These are phyloP conservation scores for Ogataea philodendri DNA, from an alignment of 805 yeast species.

Conservation along the genomic window DNA sequence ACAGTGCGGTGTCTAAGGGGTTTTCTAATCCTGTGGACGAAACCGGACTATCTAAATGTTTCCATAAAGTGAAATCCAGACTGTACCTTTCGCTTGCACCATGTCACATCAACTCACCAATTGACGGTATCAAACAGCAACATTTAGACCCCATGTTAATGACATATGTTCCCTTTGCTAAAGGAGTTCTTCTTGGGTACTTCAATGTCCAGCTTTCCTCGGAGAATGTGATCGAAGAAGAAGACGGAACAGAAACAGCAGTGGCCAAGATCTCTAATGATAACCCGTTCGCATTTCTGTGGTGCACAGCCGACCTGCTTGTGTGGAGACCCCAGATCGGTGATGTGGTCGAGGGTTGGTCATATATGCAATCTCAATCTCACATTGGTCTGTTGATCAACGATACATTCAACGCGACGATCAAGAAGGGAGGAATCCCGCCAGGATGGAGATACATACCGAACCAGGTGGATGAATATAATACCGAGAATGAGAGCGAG, in stretches of 20 bases:
- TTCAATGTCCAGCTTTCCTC: slow-evolving; percentile 55
- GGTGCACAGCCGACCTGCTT: slow-evolving; percentile 80
- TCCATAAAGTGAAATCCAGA: slow-evolving; percentile 55
- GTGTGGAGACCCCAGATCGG: slow-evolving; percentile 92
- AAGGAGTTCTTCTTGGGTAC: slow-evolving; percentile 85
- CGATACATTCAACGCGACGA: slow-evolving; percentile 93
- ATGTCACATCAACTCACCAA: slow-evolving; percentile 60
- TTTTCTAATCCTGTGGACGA: slow-evolving; percentile 23
- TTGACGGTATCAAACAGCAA: slow-evolving; percentile 78
- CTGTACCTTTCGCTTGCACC: slow-evolving; percentile 91
- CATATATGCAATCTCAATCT: slow-evolving; percentile 90
- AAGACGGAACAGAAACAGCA: slow-evolving; percentile 39
- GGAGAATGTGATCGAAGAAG: slow-evolving; percentile 39
- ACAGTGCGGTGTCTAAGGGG: slow-evolving; percentile 12
- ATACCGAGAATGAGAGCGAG: slow-evolving; percentile 21
- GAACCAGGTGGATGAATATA: slow-evolving; percentile 62
- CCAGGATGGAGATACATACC: slow-evolving; percentile 81
- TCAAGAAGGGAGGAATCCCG: slow-evolving; percentile 85
- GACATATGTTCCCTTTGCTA: slow-evolving; percentile 69
- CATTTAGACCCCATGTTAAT: slow-evolving; percentile 88
- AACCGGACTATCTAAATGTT: slow-evolving; percentile 62
- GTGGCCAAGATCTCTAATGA: slow-evolving; percentile 71
- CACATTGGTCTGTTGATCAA: slow-evolving; percentile 89
- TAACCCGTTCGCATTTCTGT: slow-evolving; percentile 83
- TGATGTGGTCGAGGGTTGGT: slow-evolving; percentile 80